A percentile compares a stretch with the other conserved stretches of the same genome.
phyloP scores from a whole-genome alignment of 768 basidiomycete species.

The Gyrodon lividus region DNA sequence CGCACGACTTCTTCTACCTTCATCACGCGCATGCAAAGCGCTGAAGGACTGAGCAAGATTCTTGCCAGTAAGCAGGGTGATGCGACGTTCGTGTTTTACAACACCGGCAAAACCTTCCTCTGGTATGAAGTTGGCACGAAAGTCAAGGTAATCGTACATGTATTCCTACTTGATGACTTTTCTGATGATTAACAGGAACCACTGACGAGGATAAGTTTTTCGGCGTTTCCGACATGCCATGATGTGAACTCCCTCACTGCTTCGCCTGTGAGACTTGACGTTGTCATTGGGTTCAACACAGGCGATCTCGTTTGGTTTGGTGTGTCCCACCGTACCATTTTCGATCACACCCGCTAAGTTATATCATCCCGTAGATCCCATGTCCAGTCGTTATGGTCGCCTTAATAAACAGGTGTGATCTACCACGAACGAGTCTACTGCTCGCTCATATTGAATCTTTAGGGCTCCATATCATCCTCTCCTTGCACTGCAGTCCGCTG shows the following conservation, averaged over 20 bases:
- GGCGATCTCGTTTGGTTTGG: conserved; percentile 98
- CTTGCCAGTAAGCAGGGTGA: conserved; percentile 84
- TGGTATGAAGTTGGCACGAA: conserved; percentile 89
- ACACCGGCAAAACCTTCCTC: conserved; percentile 76
- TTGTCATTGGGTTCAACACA: conserved; percentile 88
- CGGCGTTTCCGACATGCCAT: conserved; percentile 87
- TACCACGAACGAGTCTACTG: not conserved
- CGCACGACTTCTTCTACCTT: conserved; percentile 91
- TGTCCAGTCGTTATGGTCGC: conserved; percentile 78
- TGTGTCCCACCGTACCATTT: conserved; percentile 33
- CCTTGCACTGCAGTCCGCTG: conserved; percentile 88
- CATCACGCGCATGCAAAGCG: conserved; percentile 80
- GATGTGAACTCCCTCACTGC: conserved; percentile 81
- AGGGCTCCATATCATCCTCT: conserved; percentile 79
- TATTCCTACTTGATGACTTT: not conserved
- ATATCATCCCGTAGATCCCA: conserved; percentile 54
- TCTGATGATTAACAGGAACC: conserved; percentile 61
- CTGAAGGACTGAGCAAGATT: conserved; percentile 70
- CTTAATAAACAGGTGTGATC: conserved; percentile 75
- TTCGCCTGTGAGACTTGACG: conserved; percentile 74
- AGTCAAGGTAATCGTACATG: conserved; percentile 57
- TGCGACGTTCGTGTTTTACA: conserved; percentile 83
- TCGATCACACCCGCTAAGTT: conserved; percentile 4
- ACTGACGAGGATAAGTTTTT: conserved; percentile 80
- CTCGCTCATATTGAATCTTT: conserved; percentile 9